Base-by-base conservation (phyloP, 163 green algal species). In the Scenedesmus sp. region DNA sequence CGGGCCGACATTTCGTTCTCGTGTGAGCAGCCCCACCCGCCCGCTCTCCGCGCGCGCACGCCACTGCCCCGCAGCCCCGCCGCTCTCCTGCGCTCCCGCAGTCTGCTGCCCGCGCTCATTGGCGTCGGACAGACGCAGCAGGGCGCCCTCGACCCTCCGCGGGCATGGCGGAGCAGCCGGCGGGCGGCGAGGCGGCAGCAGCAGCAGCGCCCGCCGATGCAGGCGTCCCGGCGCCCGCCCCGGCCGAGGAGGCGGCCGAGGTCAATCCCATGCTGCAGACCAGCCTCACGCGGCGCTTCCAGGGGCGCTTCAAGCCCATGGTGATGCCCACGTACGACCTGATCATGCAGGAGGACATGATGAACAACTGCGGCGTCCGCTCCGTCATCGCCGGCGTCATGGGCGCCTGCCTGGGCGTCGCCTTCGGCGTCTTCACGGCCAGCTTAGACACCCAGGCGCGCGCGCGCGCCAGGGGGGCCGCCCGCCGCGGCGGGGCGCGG, bases 301-400 rank as follows among this genome's bases (percentile, higher is more conserved):
- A 42, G 36, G 70, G 53, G 34, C 74, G 39, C 17, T 77, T 60
- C 31, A 31, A 83, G 18, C 78, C 63, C 29, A 20, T 97, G 36
- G 53, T 89, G 33, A 81, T 95, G 62, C 91, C 93, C 15, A 91
- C 86, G 9, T 76, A 83, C 2, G 91, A 98, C 47, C 73, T 93
- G 44, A 94, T 98, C 29, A 82, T 87, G 31, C 84, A 77, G 74
- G 87, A 96, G 65, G 95, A 98, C 44, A 87, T 96, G 15, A 96
- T 98, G 91, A 96, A 98, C 86, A 98, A 98, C 77, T 99, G 96
- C 85, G 89, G 87, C 1, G 83, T 97, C 9, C 90, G 93, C 28
- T 94, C 91, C 2, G 89, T 92, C 2, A 83, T 99, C 31, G 92
- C 91, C 18, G 85, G 84, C 0, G 92, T 92, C 3, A 95, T 98